Evolutionary conservation across 345 rosid genomes (phyloP).

Genomic region (Salix koriyanagi): DNA sequence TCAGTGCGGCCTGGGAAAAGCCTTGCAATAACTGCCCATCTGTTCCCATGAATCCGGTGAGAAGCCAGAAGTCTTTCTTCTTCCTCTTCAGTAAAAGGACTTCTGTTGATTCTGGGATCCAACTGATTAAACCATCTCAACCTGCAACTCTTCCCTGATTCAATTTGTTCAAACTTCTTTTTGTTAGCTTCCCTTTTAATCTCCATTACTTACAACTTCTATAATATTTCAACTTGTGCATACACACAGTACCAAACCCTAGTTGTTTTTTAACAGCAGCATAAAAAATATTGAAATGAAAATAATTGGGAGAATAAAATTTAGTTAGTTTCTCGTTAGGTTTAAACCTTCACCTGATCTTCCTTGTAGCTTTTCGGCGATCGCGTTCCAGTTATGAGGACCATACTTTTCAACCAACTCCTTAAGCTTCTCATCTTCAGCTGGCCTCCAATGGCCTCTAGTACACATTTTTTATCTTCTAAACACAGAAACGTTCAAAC

Average conservation of each 20-base stretch:
- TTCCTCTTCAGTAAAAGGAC: slow-evolving; percentile 87
- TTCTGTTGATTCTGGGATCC: slow-evolving; percentile 84
- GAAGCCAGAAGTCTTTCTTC: slow-evolving; percentile 75
- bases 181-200: neutral
- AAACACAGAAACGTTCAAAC: neutral
- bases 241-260: neutral
- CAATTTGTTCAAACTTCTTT: neutral
- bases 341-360: slow-evolving; percentile 24
- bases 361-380: slow-evolving; percentile 35
- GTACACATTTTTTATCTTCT: slow-evolving; percentile 13
- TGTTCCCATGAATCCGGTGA: slow-evolving; percentile 82
- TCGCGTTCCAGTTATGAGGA: slow-evolving; percentile 44
- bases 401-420: slow-evolving; percentile 32
- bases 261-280: neutral
- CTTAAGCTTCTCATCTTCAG: slow-evolving; percentile 36
- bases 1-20: slow-evolving; percentile 89
- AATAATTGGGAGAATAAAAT: neutral
- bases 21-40: slow-evolving; percentile 86
- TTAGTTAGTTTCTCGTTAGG: neutral
- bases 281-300: neutral
- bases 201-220: neutral
- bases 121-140: slow-evolving; percentile 94
- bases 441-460: slow-evolving; percentile 42
- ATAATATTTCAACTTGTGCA: neutral
- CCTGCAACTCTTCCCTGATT: slow-evolving; percentile 86